Percentiles rank a stretch among this genome's conserved stretches.
These are phyloP conservation scores for Linnemannia elongata DNA, from an alignment of 192 early-diverging fungal species.

Conservation along the genomic window DNA sequence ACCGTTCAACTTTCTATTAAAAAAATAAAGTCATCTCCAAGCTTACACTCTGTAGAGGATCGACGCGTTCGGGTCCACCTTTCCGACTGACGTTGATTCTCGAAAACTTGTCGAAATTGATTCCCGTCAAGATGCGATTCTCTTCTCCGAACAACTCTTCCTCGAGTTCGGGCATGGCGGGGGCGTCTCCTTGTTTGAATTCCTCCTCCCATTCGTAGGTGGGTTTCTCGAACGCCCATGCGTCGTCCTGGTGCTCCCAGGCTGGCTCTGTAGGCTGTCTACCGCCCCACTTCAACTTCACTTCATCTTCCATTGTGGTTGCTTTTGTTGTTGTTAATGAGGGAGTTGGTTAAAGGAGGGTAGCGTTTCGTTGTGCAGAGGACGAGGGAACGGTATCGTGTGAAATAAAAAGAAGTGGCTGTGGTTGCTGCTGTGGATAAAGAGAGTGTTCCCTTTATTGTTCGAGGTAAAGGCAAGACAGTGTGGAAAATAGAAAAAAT, in stretches of 20 bases:
- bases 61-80: constrained; percentile 66
- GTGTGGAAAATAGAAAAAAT: background rate
- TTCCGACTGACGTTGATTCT: constrained; percentile 78
- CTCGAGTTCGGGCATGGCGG: constrained; percentile 73
- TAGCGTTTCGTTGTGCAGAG: background rate
- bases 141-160: constrained; percentile 68
- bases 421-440: background rate
- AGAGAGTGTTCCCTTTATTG: background rate
- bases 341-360: background rate
- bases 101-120: constrained; percentile 81
- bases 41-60: constrained; percentile 63
- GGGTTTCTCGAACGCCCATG: constrained; percentile 59
- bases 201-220: constrained; percentile 71
- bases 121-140: constrained; percentile 72
- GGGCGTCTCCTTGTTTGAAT: constrained; percentile 67
- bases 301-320: constrained; percentile 7
- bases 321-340: background rate
- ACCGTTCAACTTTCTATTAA: background rate
- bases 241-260: background rate
- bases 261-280: background rate
- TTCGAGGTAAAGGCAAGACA: background rate
- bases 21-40: background rate
- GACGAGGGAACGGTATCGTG: background rate
- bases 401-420: background rate
- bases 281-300: constrained; percentile 8